Conservation (phyloP, 2,329 filamentous ascomycete genomes). For the Graphilbum sp. region DNA sequence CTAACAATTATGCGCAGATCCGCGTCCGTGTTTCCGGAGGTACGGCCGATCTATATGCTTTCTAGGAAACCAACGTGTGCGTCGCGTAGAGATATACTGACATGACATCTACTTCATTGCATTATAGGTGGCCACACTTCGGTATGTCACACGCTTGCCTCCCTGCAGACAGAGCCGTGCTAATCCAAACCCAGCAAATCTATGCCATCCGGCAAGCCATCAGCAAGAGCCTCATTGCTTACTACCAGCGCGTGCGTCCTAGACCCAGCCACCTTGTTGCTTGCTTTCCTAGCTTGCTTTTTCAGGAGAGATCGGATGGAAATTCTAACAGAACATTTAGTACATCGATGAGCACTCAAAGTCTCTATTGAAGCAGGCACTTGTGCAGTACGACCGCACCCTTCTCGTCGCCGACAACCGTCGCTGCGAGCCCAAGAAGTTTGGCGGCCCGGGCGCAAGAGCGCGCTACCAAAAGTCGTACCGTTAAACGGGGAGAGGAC, state of each 20-base stretch:
- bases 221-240: slow-evolving; percentile 61
- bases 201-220: slow-evolving; percentile 97
- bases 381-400: slow-evolving; percentile 54
- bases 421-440: slow-evolving; percentile 98
- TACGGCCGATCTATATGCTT: slow-evolving; percentile 23
- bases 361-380: slow-evolving; percentile 96
- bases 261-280: background rate
- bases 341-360: slow-evolving; percentile 99
- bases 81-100: too few relatives aligned
- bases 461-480: slow-evolving; percentile 98
- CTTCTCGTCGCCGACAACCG: slow-evolving; percentile 98
- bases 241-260: slow-evolving; percentile 28
- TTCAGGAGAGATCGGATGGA: background rate
- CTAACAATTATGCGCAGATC: slow-evolving; percentile 32
- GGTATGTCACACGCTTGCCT: slow-evolving; percentile 6
- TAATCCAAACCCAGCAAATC: slow-evolving; percentile 11
- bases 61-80: slow-evolving; percentile 2
- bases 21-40: slow-evolving; percentile 89
- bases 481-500: slow-evolving; percentile 48
- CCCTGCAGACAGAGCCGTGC: too few relatives aligned
- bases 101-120: too few relatives aligned
- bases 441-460: slow-evolving; percentile 82
- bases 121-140: slow-evolving; percentile 12
- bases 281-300: background rate
- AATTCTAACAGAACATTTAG: slow-evolving; percentile 34